Evolutionary conservation across 768 basidiomycete genomes (phyloP).

Genomic region (Symmetrospora coprosmae): DNA sequence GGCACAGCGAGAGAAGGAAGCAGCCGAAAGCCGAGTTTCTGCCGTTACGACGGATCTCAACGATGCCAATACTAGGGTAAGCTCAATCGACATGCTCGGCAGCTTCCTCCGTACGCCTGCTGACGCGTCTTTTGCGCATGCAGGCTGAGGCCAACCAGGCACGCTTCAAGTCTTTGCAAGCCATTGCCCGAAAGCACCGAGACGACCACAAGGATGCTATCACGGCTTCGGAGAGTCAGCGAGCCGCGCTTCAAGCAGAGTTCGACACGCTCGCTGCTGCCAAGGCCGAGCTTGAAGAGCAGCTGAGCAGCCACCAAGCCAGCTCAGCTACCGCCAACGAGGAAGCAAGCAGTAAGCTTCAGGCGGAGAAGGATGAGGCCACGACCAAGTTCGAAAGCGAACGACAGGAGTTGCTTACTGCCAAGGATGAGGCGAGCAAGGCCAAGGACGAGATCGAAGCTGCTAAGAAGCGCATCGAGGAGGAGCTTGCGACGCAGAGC

Average conservation of each 20-base stretch:
- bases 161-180: slow-evolving; percentile 32
- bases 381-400: background rate
- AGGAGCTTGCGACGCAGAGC: slow-evolving; percentile 24
- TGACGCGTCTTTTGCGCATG: slow-evolving; percentile 19
- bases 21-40: background rate
- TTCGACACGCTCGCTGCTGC: slow-evolving; percentile 42
- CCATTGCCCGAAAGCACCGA: slow-evolving; percentile 26
- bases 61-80: slow-evolving; percentile 23
- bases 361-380: slow-evolving; percentile 27
- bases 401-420: slow-evolving; percentile 18
- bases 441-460: slow-evolving; percentile 42
- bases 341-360: slow-evolving; percentile 29
- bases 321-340: slow-evolving; percentile 1
- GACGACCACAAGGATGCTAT: slow-evolving; percentile 11
- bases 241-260: background rate
- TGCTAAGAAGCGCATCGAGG: slow-evolving; percentile 36
- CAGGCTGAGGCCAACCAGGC: slow-evolving; percentile 22
- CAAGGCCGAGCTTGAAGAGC: slow-evolving; percentile 34
- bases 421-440: slow-evolving; percentile 16
- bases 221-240: background rate
- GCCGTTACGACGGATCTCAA: background rate
- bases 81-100: slow-evolving; percentile 2
- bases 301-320: slow-evolving; percentile 16
- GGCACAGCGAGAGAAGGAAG: background rate
- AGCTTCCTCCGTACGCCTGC: background rate